Base-by-base conservation (phyloP, 2,329 filamentous ascomycete genomes). In the Venturiaceae sp. region DNA sequence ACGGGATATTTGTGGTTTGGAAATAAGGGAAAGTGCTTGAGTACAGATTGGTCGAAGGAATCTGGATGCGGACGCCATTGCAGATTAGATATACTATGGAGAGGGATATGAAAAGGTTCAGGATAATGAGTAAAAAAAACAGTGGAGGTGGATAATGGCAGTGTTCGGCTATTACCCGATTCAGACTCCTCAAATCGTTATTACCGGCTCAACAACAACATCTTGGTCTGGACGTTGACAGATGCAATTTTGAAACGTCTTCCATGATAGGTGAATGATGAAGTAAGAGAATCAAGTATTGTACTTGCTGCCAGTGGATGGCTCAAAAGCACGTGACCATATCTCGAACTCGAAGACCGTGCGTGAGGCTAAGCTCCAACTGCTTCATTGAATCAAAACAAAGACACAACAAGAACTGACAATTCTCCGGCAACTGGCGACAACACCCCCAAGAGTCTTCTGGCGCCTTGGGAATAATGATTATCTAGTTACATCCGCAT, bases 141-240 rank as follows among this genome's bases (percentile, higher is more conserved):
- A 16, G 7, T 47, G 44, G 13, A 47, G 19, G 23, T 47, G 23
- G 26, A 50, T 50, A 46, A 32, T 26, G 26, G 11, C n/a, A n/a
- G n/a, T n/a, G n/a, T n/a, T n/a, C n/a, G n/a, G n/a, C 44, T 28
- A 30, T 50, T 50, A 50, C 44, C 44, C 44, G 44, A 50, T 50
- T 30, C 44, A 50, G 44, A 30, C 44, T 50, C 21, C 26, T 50
- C 26, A 16, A n/a, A 16, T 50, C 19, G 23, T 7, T 30, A 50
- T 50, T 23, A 30, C 44, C 23, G 44, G 14, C 23, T n/a, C 26
- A n/a, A n/a, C 23, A n/a, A 8, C 26, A 50, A n/a, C 26, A 8
- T n/a, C 13, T n/a, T n/a, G n/a, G n/a, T n/a, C n/a, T n/a, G n/a
- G n/a, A n/a, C n/a, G n/a, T n/a, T n/a, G n/a, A n/a, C n/a, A n/a